Base-by-base conservation (phyloP, 1,284 basidiomycete species). In the Naganishia albida region DNA sequence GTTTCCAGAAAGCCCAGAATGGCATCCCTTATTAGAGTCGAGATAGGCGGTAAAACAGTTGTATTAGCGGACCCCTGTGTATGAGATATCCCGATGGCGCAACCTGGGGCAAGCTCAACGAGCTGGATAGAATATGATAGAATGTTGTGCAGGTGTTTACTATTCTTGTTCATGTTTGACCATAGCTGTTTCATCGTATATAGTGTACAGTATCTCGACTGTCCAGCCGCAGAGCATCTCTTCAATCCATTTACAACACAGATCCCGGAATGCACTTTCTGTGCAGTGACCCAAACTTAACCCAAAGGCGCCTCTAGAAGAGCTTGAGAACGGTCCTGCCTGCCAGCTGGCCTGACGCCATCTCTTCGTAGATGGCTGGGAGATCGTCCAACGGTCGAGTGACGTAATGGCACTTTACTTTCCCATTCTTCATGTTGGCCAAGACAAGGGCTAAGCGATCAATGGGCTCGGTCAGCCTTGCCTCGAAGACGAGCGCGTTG, bases 1-100 rank as follows among this genome's bases (percentile, higher is more conserved):
- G 93, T 73, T 96, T 80, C 77, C 78, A 80, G 65, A 77, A 77
- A 69, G 67, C 73, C 60, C 77, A 78, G 68, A 80, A 80, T 46
- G 65, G 65, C 10, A 66, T 66, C 46, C 65, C 65, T 8, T 66
- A 66, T 28, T 66, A 63, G 34, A 34, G 34, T 34, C 34, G 4
- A n/a, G 25, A 38, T 18, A 53, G 51, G 34, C 28, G 16, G 2
- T n/a, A 38, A 48, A 4, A 20, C 20, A 23, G 23, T 56, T 43
- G 25, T 44, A 48, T 20, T 48, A 23, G 34, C 34, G 34, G 10
- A 34, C 10, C 34, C 34, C 10, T 4, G 34, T 34, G 10, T 34
- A 34, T 10, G 34, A 6, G 34, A 34, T 34, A 34, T 34, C 34
- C 10, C 4, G 6, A 6, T 34, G 34, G 34, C 6, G 4, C 34